Conservation (phyloP, 805 yeast genomes). For the Saccharomyces jurei region DNA sequence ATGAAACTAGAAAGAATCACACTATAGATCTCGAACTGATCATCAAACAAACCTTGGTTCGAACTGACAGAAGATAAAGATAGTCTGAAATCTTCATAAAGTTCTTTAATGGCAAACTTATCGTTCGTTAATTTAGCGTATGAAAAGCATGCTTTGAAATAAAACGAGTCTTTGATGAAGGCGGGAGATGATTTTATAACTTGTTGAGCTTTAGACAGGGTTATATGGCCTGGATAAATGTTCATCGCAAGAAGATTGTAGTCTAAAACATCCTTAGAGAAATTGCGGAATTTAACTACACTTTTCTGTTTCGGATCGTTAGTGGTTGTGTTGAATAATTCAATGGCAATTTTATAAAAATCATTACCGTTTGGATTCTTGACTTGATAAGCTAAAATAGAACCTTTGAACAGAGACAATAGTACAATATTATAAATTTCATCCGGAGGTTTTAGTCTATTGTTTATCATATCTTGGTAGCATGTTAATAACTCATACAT, state of each 20-base stretch:
- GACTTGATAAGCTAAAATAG: constrained; percentile 34
- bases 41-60: constrained; percentile 15
- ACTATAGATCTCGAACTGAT: constrained; percentile 45
- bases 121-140: constrained; percentile 35
- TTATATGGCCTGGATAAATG: constrained; percentile 32
- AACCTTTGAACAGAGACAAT: constrained; percentile 42
- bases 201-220: constrained; percentile 26
- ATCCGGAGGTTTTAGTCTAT: constrained; percentile 46
- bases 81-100: constrained; percentile 34
- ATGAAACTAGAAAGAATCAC: constrained; percentile 46
- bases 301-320: constrained; percentile 22
- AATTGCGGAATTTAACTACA: constrained; percentile 31
- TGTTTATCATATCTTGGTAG: constrained; percentile 56
- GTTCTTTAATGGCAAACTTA: constrained; percentile 31
- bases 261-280: constrained; percentile 37
- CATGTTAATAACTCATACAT: constrained; percentile 56
- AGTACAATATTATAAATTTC: constrained; percentile 49
- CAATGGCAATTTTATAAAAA: constrained; percentile 44
- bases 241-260: constrained; percentile 40
- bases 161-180: constrained; percentile 25
- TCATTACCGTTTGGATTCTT: constrained; percentile 37
- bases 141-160: constrained; percentile 35
- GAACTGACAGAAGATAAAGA: constrained; percentile 6
- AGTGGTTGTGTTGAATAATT: constrained; percentile 36
- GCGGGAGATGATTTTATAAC: constrained; percentile 26